These are phyloP conservation scores for Fragaria ananassa DNA, from an alignment of 306 rosid species.

Conservation along the genomic window DNA sequence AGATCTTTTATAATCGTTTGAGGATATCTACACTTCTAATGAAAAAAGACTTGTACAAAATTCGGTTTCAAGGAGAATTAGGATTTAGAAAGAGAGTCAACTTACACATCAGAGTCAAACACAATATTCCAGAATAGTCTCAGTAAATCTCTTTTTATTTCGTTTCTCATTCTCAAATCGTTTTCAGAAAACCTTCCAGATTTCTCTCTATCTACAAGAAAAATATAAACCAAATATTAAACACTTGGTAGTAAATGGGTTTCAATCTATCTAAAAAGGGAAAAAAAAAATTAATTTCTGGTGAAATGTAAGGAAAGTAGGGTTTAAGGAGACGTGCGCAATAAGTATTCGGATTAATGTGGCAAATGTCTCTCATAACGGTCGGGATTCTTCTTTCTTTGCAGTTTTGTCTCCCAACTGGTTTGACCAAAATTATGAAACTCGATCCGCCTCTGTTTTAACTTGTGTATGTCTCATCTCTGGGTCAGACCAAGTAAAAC, in stretches of 20 bases:
- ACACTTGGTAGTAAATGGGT: background rate
- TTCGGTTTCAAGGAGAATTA: background rate
- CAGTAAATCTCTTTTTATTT: background rate
- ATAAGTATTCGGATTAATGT: background rate
- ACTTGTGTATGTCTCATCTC: background rate
- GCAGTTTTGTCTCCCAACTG: background rate
- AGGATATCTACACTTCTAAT: background rate
- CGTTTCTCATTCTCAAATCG: background rate
- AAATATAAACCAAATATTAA: background rate
- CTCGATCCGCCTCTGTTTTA: background rate
- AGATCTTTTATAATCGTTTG: background rate
- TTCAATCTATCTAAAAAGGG: background rate
- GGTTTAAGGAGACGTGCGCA: background rate
- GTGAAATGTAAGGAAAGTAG: background rate
- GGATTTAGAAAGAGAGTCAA: background rate
- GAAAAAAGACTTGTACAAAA: background rate
- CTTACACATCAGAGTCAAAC: background rate
- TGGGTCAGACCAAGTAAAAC: background rate
- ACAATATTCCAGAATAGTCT: background rate
- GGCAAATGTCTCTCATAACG: constrained; percentile 16
- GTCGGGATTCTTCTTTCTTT: constrained; percentile 1
- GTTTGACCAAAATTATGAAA: background rate
- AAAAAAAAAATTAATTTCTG: background rate
- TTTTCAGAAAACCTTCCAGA: constrained; percentile 7
- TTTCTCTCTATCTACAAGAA: background rate